These are phyloP conservation scores for Laguncularia racemosa DNA, from an alignment of 345 rosid species.

Conservation along the genomic window DNA sequence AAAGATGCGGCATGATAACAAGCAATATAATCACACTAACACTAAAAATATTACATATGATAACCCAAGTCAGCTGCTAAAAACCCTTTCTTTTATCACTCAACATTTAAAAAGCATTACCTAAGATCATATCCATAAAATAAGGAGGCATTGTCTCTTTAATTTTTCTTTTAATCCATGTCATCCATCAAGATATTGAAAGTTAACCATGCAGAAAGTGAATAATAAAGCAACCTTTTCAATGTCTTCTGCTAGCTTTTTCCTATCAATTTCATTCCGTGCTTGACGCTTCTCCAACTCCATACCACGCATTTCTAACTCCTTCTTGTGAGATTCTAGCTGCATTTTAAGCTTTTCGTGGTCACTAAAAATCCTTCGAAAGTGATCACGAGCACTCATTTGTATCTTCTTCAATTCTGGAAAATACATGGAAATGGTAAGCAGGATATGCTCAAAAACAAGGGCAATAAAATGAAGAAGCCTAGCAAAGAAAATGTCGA, in stretches of 20 bases:
- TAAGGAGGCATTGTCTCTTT: not conserved
- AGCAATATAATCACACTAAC: too few relatives aligned
- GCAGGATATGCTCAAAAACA: not conserved
- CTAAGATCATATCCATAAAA: not conserved
- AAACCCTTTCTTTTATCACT: too few relatives aligned
- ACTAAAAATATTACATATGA: too few relatives aligned
- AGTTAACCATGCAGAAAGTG: constrained; percentile 1
- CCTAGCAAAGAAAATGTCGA: not conserved
- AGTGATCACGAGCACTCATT: constrained; percentile 65
- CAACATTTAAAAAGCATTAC: not conserved
- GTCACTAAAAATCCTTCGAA: constrained; percentile 64
- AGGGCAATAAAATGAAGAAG: not conserved
- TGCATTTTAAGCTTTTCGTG: constrained; percentile 78
- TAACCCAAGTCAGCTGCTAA: too few relatives aligned
- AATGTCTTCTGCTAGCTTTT: constrained; percentile 53
- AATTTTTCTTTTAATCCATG: not conserved
- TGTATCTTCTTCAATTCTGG: constrained; percentile 79
- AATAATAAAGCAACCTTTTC: constrained; percentile 44
- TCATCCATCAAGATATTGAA: not conserved
- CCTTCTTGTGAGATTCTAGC: constrained; percentile 64
- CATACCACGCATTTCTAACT: constrained; percentile 57
- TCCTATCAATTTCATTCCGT: constrained; percentile 70
- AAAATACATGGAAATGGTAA: constrained; percentile 10
- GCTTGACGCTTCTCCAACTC: constrained; percentile 83
- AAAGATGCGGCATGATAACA: too few relatives aligned